A percentile compares a stretch with the other conserved stretches of the same genome.
These are phyloP conservation scores for Fonsecaea monophora DNA, from an alignment of 2,329 filamentous ascomycete species.

Conservation along the genomic window DNA sequence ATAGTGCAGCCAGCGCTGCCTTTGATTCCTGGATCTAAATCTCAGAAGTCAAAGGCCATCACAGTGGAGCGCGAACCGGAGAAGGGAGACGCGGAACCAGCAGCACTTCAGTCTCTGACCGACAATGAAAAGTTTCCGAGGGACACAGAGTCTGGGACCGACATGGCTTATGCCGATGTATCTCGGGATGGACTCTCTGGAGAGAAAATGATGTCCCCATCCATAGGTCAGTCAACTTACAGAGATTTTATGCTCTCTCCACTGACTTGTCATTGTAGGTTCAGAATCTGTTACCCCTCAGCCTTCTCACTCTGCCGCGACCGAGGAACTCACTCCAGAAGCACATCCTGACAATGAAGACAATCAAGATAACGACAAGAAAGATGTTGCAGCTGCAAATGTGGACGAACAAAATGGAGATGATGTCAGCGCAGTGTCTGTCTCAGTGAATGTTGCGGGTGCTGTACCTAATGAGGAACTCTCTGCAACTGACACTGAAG, in stretches of 20 bases:
- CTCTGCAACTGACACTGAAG: background rate
- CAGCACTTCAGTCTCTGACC: background rate
- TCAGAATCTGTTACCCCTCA: constrained; percentile 16
- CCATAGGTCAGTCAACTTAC: constrained; percentile 16
- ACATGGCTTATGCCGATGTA: background rate
- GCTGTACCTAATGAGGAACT: background rate
- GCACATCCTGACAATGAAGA: background rate
- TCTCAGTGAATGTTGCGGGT: background rate
- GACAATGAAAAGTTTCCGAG: constrained; percentile 5
- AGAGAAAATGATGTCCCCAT: constrained; percentile 12
- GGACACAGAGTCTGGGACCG: constrained; percentile 5
- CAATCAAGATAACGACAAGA: constrained; percentile 3
- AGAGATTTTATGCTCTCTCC: background rate
- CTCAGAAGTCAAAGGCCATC: constrained; percentile 14
- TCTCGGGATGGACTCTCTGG: background rate
- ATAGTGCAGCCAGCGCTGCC: constrained; percentile 32
- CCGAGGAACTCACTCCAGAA: constrained; percentile 14
- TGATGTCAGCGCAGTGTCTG: background rate
- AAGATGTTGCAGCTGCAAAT: constrained; percentile 6
- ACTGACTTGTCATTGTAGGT: constrained; percentile 17
- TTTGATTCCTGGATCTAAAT: constrained; percentile 14
- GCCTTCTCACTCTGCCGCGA: constrained; percentile 1
- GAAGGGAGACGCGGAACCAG: constrained; percentile 8
- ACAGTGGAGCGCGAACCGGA: constrained; percentile 11
- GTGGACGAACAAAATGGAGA: background rate